A percentile compares a stretch with the other conserved stretches of the same genome.
Evolutionary conservation across 1,139 yeast species (phyloP).

Genomic region (Magnusiomyces paraingens): DNA sequence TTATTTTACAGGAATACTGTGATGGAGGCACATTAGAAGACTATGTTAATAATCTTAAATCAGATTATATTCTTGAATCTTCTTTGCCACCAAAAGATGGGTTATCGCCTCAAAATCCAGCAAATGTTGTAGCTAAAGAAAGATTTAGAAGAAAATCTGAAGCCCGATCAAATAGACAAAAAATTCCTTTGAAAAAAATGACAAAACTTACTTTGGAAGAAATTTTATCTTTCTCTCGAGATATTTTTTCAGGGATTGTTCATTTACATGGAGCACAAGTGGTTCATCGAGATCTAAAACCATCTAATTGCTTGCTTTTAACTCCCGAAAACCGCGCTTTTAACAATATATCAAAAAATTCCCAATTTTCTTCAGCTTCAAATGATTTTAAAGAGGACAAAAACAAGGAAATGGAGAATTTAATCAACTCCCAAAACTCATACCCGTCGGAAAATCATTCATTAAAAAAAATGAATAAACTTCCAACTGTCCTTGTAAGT

Average conservation of each 20-base stretch:
- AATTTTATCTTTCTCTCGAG: slow-evolving; percentile 60
- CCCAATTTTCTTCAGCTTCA: neutral
- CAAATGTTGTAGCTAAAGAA: neutral
- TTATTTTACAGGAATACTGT: slow-evolving; percentile 78
- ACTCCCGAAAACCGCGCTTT: slow-evolving; percentile 19
- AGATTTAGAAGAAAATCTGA: slow-evolving; percentile 4
- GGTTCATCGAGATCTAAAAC: slow-evolving; percentile 80
- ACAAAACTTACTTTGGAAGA: slow-evolving; percentile 36
- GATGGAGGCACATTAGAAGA: slow-evolving; percentile 83
- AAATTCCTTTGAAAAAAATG: slow-evolving; percentile 20
- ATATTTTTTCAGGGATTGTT: slow-evolving; percentile 60
- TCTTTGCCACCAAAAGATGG: no score
- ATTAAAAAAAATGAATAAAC: slow-evolving; percentile 10
- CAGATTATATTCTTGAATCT: neutral
- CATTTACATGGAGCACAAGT: slow-evolving; percentile 70
- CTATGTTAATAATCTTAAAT: slow-evolving; percentile 36
- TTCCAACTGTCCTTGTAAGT: slow-evolving; percentile 70
- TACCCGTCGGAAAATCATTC: no score
- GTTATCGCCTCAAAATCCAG: no score
- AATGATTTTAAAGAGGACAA: neutral
- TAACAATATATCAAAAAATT: no score
- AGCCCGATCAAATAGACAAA: slow-evolving; percentile 7
- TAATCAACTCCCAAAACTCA: no score
- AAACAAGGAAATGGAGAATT: neutral
- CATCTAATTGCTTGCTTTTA: slow-evolving; percentile 72